A percentile compares a stretch with the other conserved stretches of the same genome.
Conservation (phyloP, 179 eudicot species). For the Sideroxylon spinosum region DNA sequence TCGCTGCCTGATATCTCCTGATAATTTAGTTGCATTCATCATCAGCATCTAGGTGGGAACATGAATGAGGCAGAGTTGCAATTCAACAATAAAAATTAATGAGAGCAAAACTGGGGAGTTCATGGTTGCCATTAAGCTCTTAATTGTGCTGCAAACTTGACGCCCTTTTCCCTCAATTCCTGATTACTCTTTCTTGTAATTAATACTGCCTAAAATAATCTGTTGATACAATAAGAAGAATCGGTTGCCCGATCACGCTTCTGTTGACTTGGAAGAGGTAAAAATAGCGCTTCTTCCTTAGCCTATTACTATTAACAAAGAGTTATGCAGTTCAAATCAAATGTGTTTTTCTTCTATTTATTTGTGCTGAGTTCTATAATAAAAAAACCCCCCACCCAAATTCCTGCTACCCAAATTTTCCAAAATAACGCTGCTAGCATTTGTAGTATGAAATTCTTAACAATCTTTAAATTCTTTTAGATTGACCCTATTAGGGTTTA, state of each 20-base stretch:
- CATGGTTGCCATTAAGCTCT: not conserved
- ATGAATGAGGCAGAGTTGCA: not conserved
- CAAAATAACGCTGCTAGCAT: not conserved
- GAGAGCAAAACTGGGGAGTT: not conserved
- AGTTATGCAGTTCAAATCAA: not conserved
- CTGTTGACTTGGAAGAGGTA: not conserved
- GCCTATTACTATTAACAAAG: no score
- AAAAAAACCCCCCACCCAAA: not conserved
- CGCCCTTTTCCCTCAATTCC: not conserved
- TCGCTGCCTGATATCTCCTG: slow-evolving; percentile 59
- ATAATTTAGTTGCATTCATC: slow-evolving; percentile 8
- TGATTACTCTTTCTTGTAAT: not conserved
- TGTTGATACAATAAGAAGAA: not conserved
- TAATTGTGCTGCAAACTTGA: slow-evolving; percentile 6
- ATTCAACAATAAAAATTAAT: not conserved
- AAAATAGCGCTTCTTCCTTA: not conserved
- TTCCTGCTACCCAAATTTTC: not conserved
- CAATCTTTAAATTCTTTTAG: no score
- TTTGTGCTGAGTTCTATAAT: not conserved
- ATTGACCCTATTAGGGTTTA: not conserved
- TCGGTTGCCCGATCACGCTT: not conserved
- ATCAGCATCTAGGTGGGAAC: not conserved
- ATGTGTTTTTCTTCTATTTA: not conserved
- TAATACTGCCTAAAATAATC: not conserved
- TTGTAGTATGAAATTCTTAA: not conserved